phyloP scores from a whole-genome alignment of 495 filamentous ascomycete species.

The Corynascus novoguineensis region DNA sequence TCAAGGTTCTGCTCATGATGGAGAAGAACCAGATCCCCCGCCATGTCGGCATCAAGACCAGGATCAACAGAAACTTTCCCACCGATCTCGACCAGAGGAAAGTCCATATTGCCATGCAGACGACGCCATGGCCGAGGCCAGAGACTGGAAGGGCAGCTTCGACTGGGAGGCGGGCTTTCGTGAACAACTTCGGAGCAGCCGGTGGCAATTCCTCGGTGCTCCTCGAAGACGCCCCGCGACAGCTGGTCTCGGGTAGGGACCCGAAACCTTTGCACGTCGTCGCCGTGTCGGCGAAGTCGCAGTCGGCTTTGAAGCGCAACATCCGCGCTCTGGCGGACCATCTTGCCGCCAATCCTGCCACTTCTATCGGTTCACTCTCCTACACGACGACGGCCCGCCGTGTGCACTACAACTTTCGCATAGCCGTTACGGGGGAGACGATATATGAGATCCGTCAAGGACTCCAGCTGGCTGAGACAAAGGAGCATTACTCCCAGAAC shows the following conservation, averaged over 20 bases:
- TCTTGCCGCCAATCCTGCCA: neutral
- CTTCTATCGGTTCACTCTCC: neutral
- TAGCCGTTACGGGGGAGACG: neutral
- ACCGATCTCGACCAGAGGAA: conserved; percentile 60
- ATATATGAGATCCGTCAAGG: conserved; percentile 37
- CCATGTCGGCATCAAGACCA: conserved; percentile 67
- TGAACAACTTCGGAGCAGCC: conserved; percentile 61
- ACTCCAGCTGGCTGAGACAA: conserved; percentile 42
- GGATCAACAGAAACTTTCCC: conserved; percentile 64
- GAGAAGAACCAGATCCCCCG: conserved; percentile 71
- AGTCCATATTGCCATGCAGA: conserved; percentile 53
- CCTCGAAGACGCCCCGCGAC: conserved; percentile 48
- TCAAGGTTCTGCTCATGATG: conserved; percentile 82
- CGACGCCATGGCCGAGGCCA: conserved; percentile 55
- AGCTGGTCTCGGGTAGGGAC: conserved; percentile 29
- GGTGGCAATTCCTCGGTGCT: conserved; percentile 58
- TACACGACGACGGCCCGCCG: neutral
- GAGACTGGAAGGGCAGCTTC: too few species aligned
- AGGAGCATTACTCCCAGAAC: conserved; percentile 34
- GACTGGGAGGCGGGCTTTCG: conserved; percentile 44
- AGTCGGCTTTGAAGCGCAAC: conserved; percentile 10
- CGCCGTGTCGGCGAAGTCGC: conserved; percentile 45
- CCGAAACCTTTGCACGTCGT: conserved; percentile 45
- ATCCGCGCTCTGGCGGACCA: neutral
- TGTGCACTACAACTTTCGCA: neutral